phyloP scores from a whole-genome alignment of 2,329 filamentous ascomycete genomes.

The Microascus cirrosus region DNA sequence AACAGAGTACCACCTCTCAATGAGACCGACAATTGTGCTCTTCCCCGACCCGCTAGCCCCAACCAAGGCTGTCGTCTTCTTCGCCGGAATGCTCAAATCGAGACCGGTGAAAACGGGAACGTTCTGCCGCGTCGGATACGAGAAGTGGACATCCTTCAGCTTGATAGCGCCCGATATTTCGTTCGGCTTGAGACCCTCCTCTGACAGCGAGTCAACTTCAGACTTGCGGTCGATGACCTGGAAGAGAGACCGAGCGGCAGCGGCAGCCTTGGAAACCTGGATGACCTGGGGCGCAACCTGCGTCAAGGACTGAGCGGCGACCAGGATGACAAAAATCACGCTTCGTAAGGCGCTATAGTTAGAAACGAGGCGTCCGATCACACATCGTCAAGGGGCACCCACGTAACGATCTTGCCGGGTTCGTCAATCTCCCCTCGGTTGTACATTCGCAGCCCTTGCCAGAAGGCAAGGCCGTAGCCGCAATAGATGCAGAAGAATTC shows the following conservation, averaged over 20 bases:
- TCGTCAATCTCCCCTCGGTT: constrained; percentile 27
- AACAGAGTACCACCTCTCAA: constrained; percentile 49
- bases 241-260: constrained; percentile 34
- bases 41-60: constrained; percentile 48
- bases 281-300: constrained; percentile 33
- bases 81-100: constrained; percentile 28
- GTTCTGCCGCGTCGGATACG: constrained; percentile 44
- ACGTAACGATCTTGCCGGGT: constrained; percentile 34
- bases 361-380: background rate
- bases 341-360: constrained; percentile 10
- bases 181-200: constrained; percentile 17
- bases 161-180: constrained; percentile 30
- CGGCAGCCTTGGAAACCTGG: constrained; percentile 31
- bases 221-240: constrained; percentile 31
- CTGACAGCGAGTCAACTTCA: constrained; percentile 28
- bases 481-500: constrained; percentile 37
- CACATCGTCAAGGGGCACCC: constrained; percentile 8
- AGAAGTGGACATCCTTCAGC: constrained; percentile 35
- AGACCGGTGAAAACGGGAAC: constrained; percentile 31
- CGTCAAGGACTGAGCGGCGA: constrained; percentile 31
- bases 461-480: constrained; percentile 36
- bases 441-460: constrained; percentile 37
- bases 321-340: constrained; percentile 33
- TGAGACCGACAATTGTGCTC: constrained; percentile 42
- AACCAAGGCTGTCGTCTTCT: constrained; percentile 41